Conservation (phyloP, 768 basidiomycete species). For the Boletus rubropictus region DNA sequence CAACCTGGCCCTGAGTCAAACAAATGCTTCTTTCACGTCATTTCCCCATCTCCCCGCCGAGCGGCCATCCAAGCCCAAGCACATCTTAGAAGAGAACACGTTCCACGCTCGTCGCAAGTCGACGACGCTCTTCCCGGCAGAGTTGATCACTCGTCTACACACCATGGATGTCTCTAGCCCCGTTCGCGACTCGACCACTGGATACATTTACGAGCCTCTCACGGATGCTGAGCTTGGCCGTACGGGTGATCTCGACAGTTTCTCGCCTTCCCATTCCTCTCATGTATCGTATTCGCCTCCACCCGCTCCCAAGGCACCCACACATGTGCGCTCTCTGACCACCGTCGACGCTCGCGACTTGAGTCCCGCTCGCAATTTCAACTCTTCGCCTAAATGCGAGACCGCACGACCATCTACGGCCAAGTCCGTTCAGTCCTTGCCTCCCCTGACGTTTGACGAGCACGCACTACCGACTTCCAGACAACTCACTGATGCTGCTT, state of each 20-base stretch:
- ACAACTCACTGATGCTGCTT: conserved; percentile 57
- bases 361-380: neutral
- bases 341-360: conserved; percentile 13
- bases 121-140: conserved; percentile 28
- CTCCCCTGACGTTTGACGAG: conserved; percentile 33
- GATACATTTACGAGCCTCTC: conserved; percentile 27
- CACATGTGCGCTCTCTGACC: conserved; percentile 24
- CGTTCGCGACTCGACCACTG: conserved; percentile 17
- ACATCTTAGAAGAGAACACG: conserved; percentile 28
- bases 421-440: conserved; percentile 8
- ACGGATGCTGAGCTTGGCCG: conserved; percentile 26
- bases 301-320: conserved; percentile 1
- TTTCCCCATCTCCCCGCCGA: conserved; percentile 22
- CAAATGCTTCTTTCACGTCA: conserved; percentile 24
- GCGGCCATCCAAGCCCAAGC: conserved; percentile 23
- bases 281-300: conserved; percentile 9
- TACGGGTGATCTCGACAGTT: neutral
- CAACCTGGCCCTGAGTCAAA: conserved; percentile 19
- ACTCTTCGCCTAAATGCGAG: neutral
- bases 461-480: conserved; percentile 46
- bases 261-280: conserved; percentile 15
- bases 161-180: conserved; percentile 29
- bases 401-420: conserved; percentile 15
- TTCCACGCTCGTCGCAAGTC: conserved; percentile 34
- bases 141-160: conserved; percentile 25